A percentile compares a stretch with the other conserved stretches of the same genome.
These are phyloP conservation scores for Chaetomidium leptoderma DNA, from an alignment of 495 filamentous ascomycete species.

Conservation along the genomic window DNA sequence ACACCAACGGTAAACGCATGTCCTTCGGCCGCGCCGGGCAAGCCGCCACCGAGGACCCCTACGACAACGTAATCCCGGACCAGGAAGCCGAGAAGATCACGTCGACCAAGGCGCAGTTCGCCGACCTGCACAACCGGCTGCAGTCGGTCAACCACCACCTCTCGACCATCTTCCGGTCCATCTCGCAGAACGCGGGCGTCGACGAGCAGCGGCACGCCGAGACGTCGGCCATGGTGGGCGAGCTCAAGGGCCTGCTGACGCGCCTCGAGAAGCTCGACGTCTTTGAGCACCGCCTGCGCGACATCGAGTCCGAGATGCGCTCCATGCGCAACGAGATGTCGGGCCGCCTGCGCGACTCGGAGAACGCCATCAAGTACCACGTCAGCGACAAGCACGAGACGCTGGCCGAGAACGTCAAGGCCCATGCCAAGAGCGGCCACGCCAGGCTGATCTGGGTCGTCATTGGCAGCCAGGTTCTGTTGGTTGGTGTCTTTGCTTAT, in stretches of 20 bases:
- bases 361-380: constrained; percentile 66
- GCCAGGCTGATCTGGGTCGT: constrained; percentile 69
- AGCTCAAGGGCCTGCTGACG: constrained; percentile 37
- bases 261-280: constrained; percentile 39
- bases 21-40: constrained; percentile 26
- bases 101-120: constrained; percentile 62
- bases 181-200: constrained; percentile 47
- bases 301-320: constrained; percentile 65
- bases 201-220: constrained; percentile 60
- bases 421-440: constrained; percentile 59
- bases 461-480: constrained; percentile 67
- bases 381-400: constrained; percentile 68
- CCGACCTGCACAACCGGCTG: constrained; percentile 74
- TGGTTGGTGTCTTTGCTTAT: constrained; percentile 63
- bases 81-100: constrained; percentile 45
- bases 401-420: constrained; percentile 55
- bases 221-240: constrained; percentile 35
- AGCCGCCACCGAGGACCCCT: constrained; percentile 33
- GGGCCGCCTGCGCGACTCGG: constrained; percentile 59
- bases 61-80: constrained; percentile 45
- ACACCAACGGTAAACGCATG: constrained; percentile 27
- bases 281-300: constrained; percentile 49
- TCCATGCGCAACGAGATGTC: constrained; percentile 44
- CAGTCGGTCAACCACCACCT: constrained; percentile 70
- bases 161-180: constrained; percentile 61